A percentile compares a stretch with the other conserved stretches of the same genome.
Conservation (phyloP, 1,284 basidiomycete genomes). For the Cutaneotrichosporon dermatis region DNA sequence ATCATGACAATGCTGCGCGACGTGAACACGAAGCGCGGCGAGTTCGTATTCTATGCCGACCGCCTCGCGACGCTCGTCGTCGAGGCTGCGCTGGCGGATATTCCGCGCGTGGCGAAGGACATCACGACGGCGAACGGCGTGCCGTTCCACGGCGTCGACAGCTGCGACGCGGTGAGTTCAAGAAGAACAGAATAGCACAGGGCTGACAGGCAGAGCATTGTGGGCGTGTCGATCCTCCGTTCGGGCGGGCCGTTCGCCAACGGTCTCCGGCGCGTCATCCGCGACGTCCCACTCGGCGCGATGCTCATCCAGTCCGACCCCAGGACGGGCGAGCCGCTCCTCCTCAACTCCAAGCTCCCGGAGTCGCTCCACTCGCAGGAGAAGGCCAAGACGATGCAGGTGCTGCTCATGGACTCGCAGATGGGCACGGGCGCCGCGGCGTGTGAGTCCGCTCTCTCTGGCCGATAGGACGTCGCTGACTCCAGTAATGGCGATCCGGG, state of each 20-base stretch:
- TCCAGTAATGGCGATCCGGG: constrained; percentile 81
- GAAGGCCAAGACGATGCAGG: constrained; percentile 66
- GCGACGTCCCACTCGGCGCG: constrained; percentile 80
- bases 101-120: constrained; percentile 64
- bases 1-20: constrained; percentile 83
- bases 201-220: constrained; percentile 27
- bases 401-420: constrained; percentile 89
- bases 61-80: constrained; percentile 77
- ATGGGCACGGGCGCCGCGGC: constrained; percentile 93
- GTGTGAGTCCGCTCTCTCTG: constrained; percentile 40
- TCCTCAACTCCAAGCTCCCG: constrained; percentile 79
- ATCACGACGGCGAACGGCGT: constrained; percentile 67
- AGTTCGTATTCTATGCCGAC: constrained; percentile 65
- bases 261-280: constrained; percentile 82
- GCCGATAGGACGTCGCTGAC: not conserved
- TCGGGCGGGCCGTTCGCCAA: constrained; percentile 80
- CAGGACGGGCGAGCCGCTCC: constrained; percentile 77
- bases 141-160: constrained; percentile 58
- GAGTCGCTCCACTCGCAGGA: constrained; percentile 61
- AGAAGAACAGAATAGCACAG: too few species aligned
- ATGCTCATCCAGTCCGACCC: constrained; percentile 85
- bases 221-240: constrained; percentile 45
- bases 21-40: constrained; percentile 63
- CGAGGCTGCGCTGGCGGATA: constrained; percentile 74
- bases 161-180: constrained; percentile 44